These are phyloP conservation scores for Trichoderma sp. DNA, from an alignment of 2,329 filamentous ascomycete species.

Conservation along the genomic window DNA sequence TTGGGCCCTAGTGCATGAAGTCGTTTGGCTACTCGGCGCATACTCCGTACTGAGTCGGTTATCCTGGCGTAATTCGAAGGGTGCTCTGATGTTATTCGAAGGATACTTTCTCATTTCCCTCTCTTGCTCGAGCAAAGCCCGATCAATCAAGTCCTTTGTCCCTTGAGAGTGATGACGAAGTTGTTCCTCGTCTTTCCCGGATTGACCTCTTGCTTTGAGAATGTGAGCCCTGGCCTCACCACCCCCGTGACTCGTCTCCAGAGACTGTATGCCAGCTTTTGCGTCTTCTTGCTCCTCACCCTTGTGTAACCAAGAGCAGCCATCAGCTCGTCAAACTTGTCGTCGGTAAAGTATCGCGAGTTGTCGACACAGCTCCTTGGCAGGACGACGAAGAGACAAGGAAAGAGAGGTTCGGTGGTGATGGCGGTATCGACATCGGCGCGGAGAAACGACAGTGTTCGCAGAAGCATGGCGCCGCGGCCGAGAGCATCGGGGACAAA, in stretches of 20 bases:
- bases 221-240: constrained; percentile 31
- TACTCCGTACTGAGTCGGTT: neutral
- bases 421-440: constrained; percentile 27
- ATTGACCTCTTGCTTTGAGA: constrained; percentile 72
- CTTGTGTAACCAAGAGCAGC: constrained; percentile 70
- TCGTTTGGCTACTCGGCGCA: neutral
- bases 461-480: constrained; percentile 82
- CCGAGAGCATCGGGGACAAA: constrained; percentile 78
- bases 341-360: constrained; percentile 82
- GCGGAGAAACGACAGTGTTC: constrained; percentile 71
- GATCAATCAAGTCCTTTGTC: constrained; percentile 9
- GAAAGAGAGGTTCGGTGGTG: constrained; percentile 50
- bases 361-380: constrained; percentile 87
- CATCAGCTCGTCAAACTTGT: constrained; percentile 73
- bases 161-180: constrained; percentile 74
- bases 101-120: neutral
- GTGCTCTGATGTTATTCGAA: too few relatives aligned
- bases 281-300: constrained; percentile 69
- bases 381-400: constrained; percentile 83
- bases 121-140: neutral
- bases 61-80: neutral
- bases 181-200: constrained; percentile 82
- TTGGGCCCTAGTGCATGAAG: constrained; percentile 37
- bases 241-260: constrained; percentile 60
- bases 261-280: constrained; percentile 87